Percentiles rank a stretch among this genome's conserved stretches.
These are phyloP conservation scores for Apophysomyces elegans DNA, from an alignment of 371 early-diverging fungal species.

Conservation along the genomic window DNA sequence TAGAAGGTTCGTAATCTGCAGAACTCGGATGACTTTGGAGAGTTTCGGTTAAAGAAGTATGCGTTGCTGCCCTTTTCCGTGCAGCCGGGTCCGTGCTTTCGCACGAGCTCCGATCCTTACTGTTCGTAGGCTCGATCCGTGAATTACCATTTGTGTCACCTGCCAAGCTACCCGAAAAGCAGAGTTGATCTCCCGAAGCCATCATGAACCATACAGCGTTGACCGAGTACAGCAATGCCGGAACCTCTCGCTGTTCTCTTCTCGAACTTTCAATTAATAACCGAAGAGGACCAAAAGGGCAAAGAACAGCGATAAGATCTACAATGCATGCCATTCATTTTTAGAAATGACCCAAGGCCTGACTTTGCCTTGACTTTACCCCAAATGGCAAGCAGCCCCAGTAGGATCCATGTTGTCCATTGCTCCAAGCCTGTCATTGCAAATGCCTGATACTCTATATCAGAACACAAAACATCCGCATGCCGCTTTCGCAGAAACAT, in stretches of 20 bases:
- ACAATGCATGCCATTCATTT: not conserved
- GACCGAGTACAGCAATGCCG: slow-evolving; percentile 80
- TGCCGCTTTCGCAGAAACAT: slow-evolving; percentile 1
- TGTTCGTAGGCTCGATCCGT: slow-evolving; percentile 8
- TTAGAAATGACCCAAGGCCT: not conserved
- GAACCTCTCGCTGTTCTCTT: slow-evolving; percentile 75
- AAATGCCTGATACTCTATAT: slow-evolving; percentile 56
- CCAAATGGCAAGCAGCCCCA: slow-evolving; percentile 83
- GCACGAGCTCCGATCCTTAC: slow-evolving; percentile 3
- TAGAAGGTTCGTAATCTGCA: slow-evolving; percentile 24
- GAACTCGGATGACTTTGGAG: slow-evolving; percentile 16
- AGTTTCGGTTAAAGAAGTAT: slow-evolving; percentile 20
- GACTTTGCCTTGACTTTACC: slow-evolving; percentile 49
- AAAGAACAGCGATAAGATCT: slow-evolving; percentile 88
- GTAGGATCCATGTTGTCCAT: slow-evolving; percentile 85
- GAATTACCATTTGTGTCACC: slow-evolving; percentile 14
- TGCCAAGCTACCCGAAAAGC: slow-evolving; percentile 19
- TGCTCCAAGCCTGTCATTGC: slow-evolving; percentile 73
- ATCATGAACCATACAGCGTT: slow-evolving; percentile 86
- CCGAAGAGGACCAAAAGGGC: slow-evolving; percentile 91
- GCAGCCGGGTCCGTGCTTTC: slow-evolving; percentile 6
- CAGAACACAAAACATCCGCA: not conserved
- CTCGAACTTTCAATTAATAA: slow-evolving; percentile 79
- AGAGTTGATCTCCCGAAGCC: slow-evolving; percentile 45
- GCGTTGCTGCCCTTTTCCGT: slow-evolving; percentile 16